Evolutionary conservation across 2,329 filamentous ascomycete species (phyloP).

Genomic region (Cercospora citrullina): DNA sequence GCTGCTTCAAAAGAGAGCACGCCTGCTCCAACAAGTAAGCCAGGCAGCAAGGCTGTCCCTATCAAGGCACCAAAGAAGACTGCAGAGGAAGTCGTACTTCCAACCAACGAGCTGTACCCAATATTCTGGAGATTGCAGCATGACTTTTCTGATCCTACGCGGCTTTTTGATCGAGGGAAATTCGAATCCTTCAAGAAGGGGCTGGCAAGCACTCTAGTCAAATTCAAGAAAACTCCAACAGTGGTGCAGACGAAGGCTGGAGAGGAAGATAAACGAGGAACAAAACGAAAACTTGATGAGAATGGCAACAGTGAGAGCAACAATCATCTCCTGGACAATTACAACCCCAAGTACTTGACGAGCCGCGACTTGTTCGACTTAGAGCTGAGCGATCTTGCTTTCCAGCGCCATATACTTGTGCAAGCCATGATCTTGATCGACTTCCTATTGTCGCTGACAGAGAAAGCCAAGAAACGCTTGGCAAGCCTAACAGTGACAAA

Average conservation of each 20-base stretch:
- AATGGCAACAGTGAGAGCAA: conserved; percentile 32
- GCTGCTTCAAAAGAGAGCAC: conserved; percentile 27
- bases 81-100: conserved; percentile 53
- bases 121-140: conserved; percentile 93
- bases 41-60: conserved; percentile 31
- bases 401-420: conserved; percentile 89
- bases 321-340: conserved; percentile 66
- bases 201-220: conserved; percentile 63
- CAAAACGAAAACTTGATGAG: conserved; percentile 64
- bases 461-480: conserved; percentile 77
- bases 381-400: conserved; percentile 93
- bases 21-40: conserved; percentile 26
- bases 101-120: conserved; percentile 76
- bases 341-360: conserved; percentile 98
- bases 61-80: conserved; percentile 30
- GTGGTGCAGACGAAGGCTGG: conserved; percentile 70
- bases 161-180: conserved; percentile 68
- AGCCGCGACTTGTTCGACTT: conserved; percentile 93
- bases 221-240: conserved; percentile 70
- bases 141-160: conserved; percentile 86
- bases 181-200: conserved; percentile 66
- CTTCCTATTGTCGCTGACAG: conserved; percentile 87
- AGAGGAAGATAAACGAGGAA: conserved; percentile 61
- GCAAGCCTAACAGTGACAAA: conserved; percentile 64
- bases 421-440: conserved; percentile 93